phyloP scores from a whole-genome alignment of 768 basidiomycete genomes.

The Phaeotremella skinneri region DNA sequence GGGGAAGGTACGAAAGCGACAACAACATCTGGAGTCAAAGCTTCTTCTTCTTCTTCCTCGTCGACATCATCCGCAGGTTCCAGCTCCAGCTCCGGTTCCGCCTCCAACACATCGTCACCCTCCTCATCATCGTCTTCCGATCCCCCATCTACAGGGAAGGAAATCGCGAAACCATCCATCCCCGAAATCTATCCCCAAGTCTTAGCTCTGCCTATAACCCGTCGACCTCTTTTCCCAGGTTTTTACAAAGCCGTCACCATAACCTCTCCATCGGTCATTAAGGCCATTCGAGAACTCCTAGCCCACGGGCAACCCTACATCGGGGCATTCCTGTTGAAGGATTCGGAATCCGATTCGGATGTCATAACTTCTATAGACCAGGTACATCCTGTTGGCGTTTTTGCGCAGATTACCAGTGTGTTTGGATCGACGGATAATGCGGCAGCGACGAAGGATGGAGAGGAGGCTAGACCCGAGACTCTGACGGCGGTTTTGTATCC shows the following conservation, averaged over 20 bases:
- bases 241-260: constrained; percentile 98
- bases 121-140: constrained; percentile 10
- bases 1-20: constrained; percentile 4
- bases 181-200: constrained; percentile 91
- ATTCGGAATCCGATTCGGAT: constrained; percentile 87
- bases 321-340: constrained; percentile 93
- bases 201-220: constrained; percentile 89
- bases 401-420: constrained; percentile 93
- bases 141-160: constrained; percentile 28
- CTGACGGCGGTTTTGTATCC: constrained; percentile 94
- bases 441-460: constrained; percentile 10
- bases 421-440: constrained; percentile 38
- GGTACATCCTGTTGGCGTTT: constrained; percentile 90
- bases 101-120: constrained; percentile 5
- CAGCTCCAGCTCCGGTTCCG: constrained; percentile 18
- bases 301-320: constrained; percentile 94
- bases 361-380: constrained; percentile 82
- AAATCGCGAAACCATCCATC: constrained; percentile 69
- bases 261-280: constrained; percentile 82
- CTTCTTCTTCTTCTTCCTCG: constrained; percentile 22
- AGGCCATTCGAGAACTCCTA: constrained; percentile 94
- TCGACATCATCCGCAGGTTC: constrained; percentile 22
- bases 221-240: constrained; percentile 91
- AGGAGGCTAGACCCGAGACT: constrained; percentile 70
- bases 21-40: constrained; percentile 10